Evolutionary conservation across 805 yeast genomes (phyloP), one percentile per base, ranked within the genome.

Genomic region (Spencermartinsiella europaea): DNA sequence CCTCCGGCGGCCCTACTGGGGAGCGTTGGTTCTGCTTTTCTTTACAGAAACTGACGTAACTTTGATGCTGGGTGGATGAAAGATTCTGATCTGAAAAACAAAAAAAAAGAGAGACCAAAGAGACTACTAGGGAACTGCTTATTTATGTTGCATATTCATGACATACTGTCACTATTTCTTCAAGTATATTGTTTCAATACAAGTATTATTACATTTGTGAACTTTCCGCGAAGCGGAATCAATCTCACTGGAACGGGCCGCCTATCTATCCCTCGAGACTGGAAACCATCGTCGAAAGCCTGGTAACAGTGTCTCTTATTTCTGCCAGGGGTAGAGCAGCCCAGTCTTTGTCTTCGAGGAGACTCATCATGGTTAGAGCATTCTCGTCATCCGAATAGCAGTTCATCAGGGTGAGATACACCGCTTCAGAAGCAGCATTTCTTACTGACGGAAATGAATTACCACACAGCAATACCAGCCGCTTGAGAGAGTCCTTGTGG

Each of bases 381-480:
- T 34, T 19, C 4, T 36, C 42, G 19, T 37, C 43, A 5, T 38
- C 46, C 8, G 31, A n/a, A 16, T 36, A 17, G 14, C 31, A 7
- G 12, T 25, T 25, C 31, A 22, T 10, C 14, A n/a, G 17, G 5
- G 38, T 36, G 21, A 34, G 27, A 49, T 64, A 74, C 5, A 77
- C 44, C 21, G 67, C 69, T 40, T 75, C 77, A 10, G 73, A 65
- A 0, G 76, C 72, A 44, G 65, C 33, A 3, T 49, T 49, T 1
- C 79, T 60, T 0, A 71, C 68, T 22, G 55, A 53, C 1, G 62
- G 60, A 10, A 57, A 36, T 2, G 62, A 60, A 49, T 73, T 74
- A 50, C 58, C 5, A 62, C 60, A 27, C 63, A 57, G 33, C 67
- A 45, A 63, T 65, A 40, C 47, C 12, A 50, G 38, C 21, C 51